Evolutionary conservation across 1,284 basidiomycete species (phyloP).

Genomic region (Ceratobasidium sp.): DNA sequence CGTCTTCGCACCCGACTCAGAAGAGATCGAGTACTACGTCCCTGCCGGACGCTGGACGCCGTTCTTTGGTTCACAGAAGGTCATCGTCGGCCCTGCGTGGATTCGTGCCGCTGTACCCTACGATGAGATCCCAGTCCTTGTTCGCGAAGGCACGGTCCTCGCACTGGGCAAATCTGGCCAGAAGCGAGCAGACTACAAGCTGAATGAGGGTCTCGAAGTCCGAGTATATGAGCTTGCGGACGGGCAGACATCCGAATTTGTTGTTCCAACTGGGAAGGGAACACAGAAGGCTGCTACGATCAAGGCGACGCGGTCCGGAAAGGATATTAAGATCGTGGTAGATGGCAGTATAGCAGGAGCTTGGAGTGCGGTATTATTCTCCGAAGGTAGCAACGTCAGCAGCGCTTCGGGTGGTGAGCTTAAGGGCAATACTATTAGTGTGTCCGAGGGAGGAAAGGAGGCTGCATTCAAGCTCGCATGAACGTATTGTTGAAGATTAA

Average conservation of each 20-base stretch:
- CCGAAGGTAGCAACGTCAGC: constrained; percentile 16
- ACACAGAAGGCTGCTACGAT: constrained; percentile 51
- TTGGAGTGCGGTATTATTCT: constrained; percentile 40
- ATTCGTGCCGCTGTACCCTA: constrained; percentile 44
- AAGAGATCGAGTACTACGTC: constrained; percentile 76
- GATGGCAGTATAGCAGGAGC: constrained; percentile 44
- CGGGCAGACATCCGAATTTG: constrained; percentile 60
- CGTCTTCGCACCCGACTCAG: constrained; percentile 71
- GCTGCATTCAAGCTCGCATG: constrained; percentile 35
- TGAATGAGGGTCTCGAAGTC: constrained; percentile 66
- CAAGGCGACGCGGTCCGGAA: constrained; percentile 46
- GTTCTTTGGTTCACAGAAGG: constrained; percentile 51
- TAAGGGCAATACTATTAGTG: constrained; percentile 35
- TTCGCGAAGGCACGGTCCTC: constrained; percentile 70
- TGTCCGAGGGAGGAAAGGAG: constrained; percentile 35
- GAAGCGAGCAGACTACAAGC: constrained; percentile 76
- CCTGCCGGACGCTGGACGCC: constrained; percentile 79
- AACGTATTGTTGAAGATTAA: neutral
- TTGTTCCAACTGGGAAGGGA: constrained; percentile 62
- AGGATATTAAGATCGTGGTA: constrained; percentile 49
- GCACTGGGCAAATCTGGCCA: constrained; percentile 68
- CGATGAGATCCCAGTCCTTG: constrained; percentile 71
- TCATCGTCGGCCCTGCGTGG: constrained; percentile 45
- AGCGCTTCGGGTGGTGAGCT: constrained; percentile 26
- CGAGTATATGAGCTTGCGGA: constrained; percentile 68